Base-by-base conservation (phyloP, 1,284 basidiomycete species). In the Leucoagaricus sp. region DNA sequence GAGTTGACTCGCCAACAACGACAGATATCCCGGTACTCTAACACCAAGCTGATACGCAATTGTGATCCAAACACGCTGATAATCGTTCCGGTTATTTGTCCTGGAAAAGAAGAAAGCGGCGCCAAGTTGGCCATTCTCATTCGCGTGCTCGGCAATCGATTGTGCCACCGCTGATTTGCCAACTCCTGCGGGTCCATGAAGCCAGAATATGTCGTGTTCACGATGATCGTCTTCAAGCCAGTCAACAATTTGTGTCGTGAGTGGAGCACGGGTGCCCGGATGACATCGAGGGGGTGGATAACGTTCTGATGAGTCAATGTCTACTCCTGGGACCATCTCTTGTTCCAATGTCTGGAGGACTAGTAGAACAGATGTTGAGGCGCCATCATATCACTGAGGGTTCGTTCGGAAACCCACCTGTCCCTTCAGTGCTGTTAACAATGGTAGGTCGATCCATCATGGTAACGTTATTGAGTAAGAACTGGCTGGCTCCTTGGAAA, bases 21-120 rank as follows among this genome's bases (percentile, higher is more conserved):
- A 17, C 9, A 2, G 41, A 23, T 49, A 45, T 13, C 23, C 13
- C 4, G 48, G 48, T 3, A 51, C 23, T 10, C 41, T 26, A 9
- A 31, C 40, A 8, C 41, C 33, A 19, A 57, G 40, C 15, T 57
- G 55, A n/a, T 50, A 50, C 12, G 55, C 49, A 10, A 57, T n/a
- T 9, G 55, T 51, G n/a, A 45, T 36, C 34, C 36, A 28, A 23
- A 44, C 21, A 6, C 21, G 10, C 9, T 13, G 9, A n/a, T 44
- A 19, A 3, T 34, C 6, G 31, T 45, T n/a, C 10, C 36, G 48
- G 1, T 25, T 12, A 9, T 23, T 19, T 12, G 29, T 28, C 23
- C 31, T 23, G 19, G 51, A 53, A 34, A 57, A 52, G 21, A 57
- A 49, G 34, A 47, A 57, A 4, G n/a, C n/a, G n/a, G n/a, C n/a